phyloP scores from a whole-genome alignment of 2,329 filamentous ascomycete genomes.

The Trichoderma asperellum region DNA sequence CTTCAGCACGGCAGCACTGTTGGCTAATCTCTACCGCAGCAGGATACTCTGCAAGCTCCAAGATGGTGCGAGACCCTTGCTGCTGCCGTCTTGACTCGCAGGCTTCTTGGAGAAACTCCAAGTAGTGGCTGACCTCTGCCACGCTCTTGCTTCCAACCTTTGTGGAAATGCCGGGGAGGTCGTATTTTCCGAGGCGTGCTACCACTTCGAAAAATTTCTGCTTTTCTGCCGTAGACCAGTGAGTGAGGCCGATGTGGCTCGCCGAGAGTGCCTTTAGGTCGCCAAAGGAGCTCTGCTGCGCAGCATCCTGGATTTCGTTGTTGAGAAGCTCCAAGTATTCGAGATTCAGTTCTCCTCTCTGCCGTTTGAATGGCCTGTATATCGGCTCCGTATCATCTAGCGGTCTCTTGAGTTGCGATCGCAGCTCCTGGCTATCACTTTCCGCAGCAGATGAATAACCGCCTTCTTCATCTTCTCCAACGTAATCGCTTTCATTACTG shows the following conservation, averaged over 20 bases:
- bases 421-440: constrained; percentile 17
- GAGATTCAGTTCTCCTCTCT: constrained; percentile 48
- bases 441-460: constrained; percentile 4
- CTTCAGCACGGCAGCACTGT: constrained; percentile 67
- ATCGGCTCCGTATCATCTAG: constrained; percentile 34
- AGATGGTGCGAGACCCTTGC: constrained; percentile 38
- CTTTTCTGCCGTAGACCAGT: constrained; percentile 76
- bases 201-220: constrained; percentile 68
- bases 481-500: constrained; percentile 7
- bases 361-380: constrained; percentile 50
- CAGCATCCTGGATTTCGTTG: constrained; percentile 59
- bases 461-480: constrained; percentile 6
- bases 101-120: constrained; percentile 63
- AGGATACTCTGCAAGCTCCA: constrained; percentile 62
- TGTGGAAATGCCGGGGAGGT: constrained; percentile 64
- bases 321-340: constrained; percentile 60
- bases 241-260: constrained; percentile 68
- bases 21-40: constrained; percentile 73
- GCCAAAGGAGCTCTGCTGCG: constrained; percentile 42
- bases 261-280: constrained; percentile 41
- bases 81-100: constrained; percentile 46
- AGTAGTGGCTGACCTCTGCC: constrained; percentile 72
- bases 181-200: constrained; percentile 63
- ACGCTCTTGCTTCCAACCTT: constrained; percentile 72
- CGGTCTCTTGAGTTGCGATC: constrained; percentile 39